phyloP scores from a whole-genome alignment of 2,329 filamentous ascomycete species.

The Celoporthe dispersa region DNA sequence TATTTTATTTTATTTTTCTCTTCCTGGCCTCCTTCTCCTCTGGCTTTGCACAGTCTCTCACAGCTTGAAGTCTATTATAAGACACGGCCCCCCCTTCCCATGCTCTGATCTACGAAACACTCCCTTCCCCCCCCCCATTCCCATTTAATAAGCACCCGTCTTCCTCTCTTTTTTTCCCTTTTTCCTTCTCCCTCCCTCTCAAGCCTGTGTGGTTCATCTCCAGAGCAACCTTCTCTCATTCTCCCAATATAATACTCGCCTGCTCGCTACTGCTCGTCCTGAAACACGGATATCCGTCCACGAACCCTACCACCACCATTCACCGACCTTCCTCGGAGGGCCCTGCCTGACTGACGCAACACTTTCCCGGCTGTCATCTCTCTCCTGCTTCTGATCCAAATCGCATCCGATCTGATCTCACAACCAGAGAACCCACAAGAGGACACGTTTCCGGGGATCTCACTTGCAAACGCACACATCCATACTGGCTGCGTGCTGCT shows the following conservation, averaged over 20 bases:
- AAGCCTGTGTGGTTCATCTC: constrained; percentile 13
- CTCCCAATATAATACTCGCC: background rate
- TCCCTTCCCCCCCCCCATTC: constrained; percentile 26
- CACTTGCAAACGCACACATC: background rate
- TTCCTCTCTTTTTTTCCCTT: constrained; percentile 10
- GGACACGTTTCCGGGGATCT: constrained; percentile 4
- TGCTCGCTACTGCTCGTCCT: constrained; percentile 14
- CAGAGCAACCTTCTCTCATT: background rate
- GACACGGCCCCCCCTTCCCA: constrained; percentile 32
- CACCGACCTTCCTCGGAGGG: background rate
- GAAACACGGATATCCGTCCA: constrained; percentile 21
- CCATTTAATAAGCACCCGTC: constrained; percentile 25
- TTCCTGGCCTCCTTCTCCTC: too few relatives aligned
- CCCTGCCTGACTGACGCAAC: constrained; percentile 2
- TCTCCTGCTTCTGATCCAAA: constrained; percentile 12
- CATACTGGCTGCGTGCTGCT: constrained; percentile 12
- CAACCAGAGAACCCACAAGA: constrained; percentile 4
- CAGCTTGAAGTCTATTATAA: constrained; percentile 32
- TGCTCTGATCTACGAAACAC: constrained; percentile 29
- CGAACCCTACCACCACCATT: constrained; percentile 1
- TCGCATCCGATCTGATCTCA: constrained; percentile 13
- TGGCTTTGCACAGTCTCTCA: constrained; percentile 23
- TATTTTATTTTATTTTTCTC: background rate
- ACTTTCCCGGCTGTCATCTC: constrained; percentile 5
- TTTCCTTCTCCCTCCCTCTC: constrained; percentile 18